Base-by-base conservation (phyloP, 1,284 basidiomycete genomes). In the Sanghuangporus weigelae region DNA sequence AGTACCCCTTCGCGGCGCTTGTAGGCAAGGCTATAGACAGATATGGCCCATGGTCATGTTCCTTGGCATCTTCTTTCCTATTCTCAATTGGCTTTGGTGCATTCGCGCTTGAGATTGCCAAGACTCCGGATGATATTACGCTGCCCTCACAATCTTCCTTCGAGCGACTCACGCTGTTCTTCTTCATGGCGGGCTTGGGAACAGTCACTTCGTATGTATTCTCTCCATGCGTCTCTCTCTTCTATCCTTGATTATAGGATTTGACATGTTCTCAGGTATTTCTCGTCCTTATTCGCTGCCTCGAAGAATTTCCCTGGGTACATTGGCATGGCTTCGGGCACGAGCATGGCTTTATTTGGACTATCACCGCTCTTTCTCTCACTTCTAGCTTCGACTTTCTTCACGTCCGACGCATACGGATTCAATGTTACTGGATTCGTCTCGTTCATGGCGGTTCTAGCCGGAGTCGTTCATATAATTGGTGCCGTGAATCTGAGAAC, bases 291-390 rank as follows among this genome's bases (percentile, higher is more conserved):
- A 31, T 90, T 92, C 71, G 81, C 87, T n/a, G 87, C 90, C 0
- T 86, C 89, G 2, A 85, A 84, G 73, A 79, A 76, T 36, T 90
- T 90, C 67, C 85, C 88, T 7, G 71, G 76, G 6, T 82, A 85
- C 67, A 81, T 84, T 57, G 88, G 88, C 38, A 72, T 86, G 26
- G 84, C 89, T 8, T 82, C 87, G 0, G 90, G 89, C 5, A 75
- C 78, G 7, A 87, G 81, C 70, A 84, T 86, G 79, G 83, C 88
- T 1, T 75, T 91, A 35, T 91, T 90, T 69, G 89, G 90, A 21
- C 79, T 92, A 57, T 92, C 90, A 0, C 90, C 90, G 0, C 75
- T 91, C 23, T 83, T 89, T 67, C 78, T 92, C 7, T 86, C 89
- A n/a, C 66, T 81, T 31, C 66, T 92, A 49, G 88, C 87, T 3